Base-by-base conservation (phyloP, 306 rosid genomes). In the Dryas alaskensis region DNA sequence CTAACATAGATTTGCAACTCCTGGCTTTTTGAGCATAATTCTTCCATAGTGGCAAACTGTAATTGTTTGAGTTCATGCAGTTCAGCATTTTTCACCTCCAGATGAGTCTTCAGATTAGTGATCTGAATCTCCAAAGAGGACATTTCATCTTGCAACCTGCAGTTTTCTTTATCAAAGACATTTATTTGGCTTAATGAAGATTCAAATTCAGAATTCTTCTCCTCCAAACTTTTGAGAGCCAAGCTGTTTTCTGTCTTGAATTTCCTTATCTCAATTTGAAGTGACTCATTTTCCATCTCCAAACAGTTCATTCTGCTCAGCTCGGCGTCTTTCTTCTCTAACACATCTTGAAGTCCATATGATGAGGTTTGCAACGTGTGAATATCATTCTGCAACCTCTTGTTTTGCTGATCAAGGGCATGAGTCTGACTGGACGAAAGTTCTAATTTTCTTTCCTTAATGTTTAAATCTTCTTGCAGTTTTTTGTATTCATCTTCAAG, bases 401-500 rank as follows among this genome's bases (percentile, higher is more conserved):
- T 62, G 73, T 77, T 84, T 74, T 84, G 80, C 78, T 60, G 86
- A 69, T 79, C 86, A 70, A 86, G 85, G 75, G 59, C 72, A 75
- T 72, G 81, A 68, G 83, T 76, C 68, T 86, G 88, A 59, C 74
- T 59, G 74, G 62, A 75, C 48, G 74, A 80, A 77, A 80, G 60
- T 70, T 72, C 84, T 70, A 81, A 76, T 42, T 74, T 77, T 47
- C 74, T 76, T 31, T 87, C 90, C 79, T 85, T 89, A 60, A 72
- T 82, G 54, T 82, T 68, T 67, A 82, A 55, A 82, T 81, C 81
- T 57, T 70, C 76, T 25, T 64, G 52, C 63, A 82, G 49, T 62
- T 77, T 69, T 73, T 79, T 84, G 78, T 77, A 79, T 79, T 89
- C 84, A 73, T 82, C 78, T 72, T 89, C 92, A 57, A 84, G 82